phyloP scores from a whole-genome alignment of 1,139 yeast genomes.

The Meyerozyma guilliermondii region DNA sequence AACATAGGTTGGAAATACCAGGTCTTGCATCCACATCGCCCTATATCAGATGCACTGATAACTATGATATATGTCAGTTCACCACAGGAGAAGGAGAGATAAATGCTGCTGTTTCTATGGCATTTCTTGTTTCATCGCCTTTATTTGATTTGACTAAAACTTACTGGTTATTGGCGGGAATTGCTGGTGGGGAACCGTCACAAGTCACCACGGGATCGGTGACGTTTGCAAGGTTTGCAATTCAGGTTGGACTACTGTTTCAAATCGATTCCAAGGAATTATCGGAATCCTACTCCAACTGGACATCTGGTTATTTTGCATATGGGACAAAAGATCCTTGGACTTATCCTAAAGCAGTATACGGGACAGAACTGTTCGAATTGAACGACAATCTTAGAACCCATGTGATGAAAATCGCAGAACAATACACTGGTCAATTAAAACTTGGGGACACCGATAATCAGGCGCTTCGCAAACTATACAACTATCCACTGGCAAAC shows the following conservation, averaged over 20 bases:
- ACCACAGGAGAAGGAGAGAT: slow-evolving; percentile 69
- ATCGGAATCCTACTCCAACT: slow-evolving; percentile 43
- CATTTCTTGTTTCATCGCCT: slow-evolving; percentile 51
- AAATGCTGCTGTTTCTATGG: slow-evolving; percentile 58
- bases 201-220: slow-evolving; percentile 49
- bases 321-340: slow-evolving; percentile 49
- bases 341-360: slow-evolving; percentile 50
- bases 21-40: slow-evolving; percentile 64
- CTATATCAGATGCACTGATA: slow-evolving; percentile 47
- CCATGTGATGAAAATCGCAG: slow-evolving; percentile 52
- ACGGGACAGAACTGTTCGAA: slow-evolving; percentile 66
- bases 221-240: slow-evolving; percentile 57
- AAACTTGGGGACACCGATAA: slow-evolving; percentile 43
- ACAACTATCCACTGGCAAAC: slow-evolving; percentile 46
- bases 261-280: slow-evolving; percentile 46
- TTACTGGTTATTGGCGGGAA: slow-evolving; percentile 61
- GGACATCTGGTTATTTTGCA: slow-evolving; percentile 59
- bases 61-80: slow-evolving; percentile 53
- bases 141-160: slow-evolving; percentile 54
- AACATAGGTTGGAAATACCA: slow-evolving; percentile 47
- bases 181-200: slow-evolving; percentile 60
- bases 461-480: slow-evolving; percentile 41
- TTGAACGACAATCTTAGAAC: slow-evolving; percentile 55
- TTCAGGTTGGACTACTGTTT: slow-evolving; percentile 59
- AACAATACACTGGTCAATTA: slow-evolving; percentile 26